Evolutionary conservation across 148 eudicot genomes (phyloP).

Genomic region (Mesembryanthemum crystallinum): DNA sequence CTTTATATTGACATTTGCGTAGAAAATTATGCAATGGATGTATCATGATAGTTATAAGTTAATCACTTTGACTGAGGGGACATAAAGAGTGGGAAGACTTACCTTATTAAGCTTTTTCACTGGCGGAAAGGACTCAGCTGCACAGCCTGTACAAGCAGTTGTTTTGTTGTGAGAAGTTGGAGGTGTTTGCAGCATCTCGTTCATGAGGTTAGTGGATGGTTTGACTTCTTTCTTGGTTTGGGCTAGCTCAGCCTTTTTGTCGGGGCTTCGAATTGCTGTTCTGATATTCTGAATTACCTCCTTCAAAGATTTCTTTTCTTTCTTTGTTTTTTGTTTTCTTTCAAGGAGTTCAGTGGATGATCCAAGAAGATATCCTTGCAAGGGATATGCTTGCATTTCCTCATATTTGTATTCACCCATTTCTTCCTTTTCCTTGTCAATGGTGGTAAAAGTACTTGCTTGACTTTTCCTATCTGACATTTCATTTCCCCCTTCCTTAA

Average conservation of each 20-base stretch:
- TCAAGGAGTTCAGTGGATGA: slow-evolving; percentile 37
- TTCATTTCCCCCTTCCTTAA: slow-evolving; percentile 36
- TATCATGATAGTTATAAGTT: not conserved
- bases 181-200: slow-evolving; percentile 40
- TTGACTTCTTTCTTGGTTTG: slow-evolving; percentile 22
- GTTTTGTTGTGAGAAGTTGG: slow-evolving; percentile 28
- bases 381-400: slow-evolving; percentile 40
- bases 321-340: slow-evolving; percentile 30
- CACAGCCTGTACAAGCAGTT: slow-evolving; percentile 22
- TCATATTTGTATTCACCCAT: slow-evolving; percentile 22
- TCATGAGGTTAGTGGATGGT: slow-evolving; percentile 26
- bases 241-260: slow-evolving; percentile 17
- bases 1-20: not conserved
- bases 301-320: slow-evolving; percentile 32
- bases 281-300: slow-evolving; percentile 35
- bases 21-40: not conserved
- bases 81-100: slow-evolving; percentile 1
- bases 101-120: slow-evolving; percentile 33
- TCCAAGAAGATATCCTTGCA: slow-evolving; percentile 60
- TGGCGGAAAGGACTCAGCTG: slow-evolving; percentile 21
- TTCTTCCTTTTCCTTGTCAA: slow-evolving; percentile 36
- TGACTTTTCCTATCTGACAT: slow-evolving; percentile 43
- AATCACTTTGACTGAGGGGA: not conserved
- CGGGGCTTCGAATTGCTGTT: slow-evolving; percentile 5
- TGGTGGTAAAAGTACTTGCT: slow-evolving; percentile 42